phyloP scores from a whole-genome alignment of 2,329 filamentous ascomycete genomes.

The Cyphellophora europaea region DNA sequence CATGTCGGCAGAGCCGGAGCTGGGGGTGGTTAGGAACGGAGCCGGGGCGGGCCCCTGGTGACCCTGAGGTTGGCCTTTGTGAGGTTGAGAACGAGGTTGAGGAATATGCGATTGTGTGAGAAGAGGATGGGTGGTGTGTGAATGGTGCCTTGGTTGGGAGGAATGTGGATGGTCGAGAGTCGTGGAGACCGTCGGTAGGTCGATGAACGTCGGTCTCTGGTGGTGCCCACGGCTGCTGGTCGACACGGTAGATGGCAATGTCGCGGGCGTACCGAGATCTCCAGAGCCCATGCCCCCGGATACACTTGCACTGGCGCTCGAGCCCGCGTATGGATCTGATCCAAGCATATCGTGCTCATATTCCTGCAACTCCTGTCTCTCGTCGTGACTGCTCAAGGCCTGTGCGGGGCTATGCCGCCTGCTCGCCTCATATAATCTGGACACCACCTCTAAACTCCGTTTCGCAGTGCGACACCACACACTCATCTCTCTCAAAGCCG shows the following conservation, averaged over 20 bases:
- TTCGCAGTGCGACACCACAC: conserved; percentile 56
- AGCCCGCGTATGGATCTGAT: not conserved
- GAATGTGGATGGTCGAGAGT: not conserved
- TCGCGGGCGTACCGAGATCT: not conserved
- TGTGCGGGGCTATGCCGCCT: conserved; percentile 22
- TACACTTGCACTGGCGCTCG: not conserved
- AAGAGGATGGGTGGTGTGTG: too few species aligned
- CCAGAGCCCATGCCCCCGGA: not conserved
- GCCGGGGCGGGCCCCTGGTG: conserved; percentile 7
- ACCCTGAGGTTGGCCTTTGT: too few species aligned
- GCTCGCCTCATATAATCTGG: conserved; percentile 53
- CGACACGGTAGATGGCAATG: conserved; percentile 3
- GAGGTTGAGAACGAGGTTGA: too few species aligned
- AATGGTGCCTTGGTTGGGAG: too few species aligned
- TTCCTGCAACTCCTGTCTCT: too few species aligned
- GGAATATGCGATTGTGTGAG: too few species aligned
- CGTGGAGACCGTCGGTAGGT: not conserved
- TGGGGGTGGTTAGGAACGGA: conserved; percentile 9
- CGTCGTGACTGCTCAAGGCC: too few species aligned
- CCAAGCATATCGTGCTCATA: too few species aligned
- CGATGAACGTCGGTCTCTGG: not conserved
- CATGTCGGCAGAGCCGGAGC: conserved; percentile 6
- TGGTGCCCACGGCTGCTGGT: conserved; percentile 7
- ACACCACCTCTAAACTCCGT: conserved; percentile 54
- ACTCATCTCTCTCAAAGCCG: conserved; percentile 42